phyloP scores from a whole-genome alignment of 768 basidiomycete species.

The Pleurotus ostreatus region DNA sequence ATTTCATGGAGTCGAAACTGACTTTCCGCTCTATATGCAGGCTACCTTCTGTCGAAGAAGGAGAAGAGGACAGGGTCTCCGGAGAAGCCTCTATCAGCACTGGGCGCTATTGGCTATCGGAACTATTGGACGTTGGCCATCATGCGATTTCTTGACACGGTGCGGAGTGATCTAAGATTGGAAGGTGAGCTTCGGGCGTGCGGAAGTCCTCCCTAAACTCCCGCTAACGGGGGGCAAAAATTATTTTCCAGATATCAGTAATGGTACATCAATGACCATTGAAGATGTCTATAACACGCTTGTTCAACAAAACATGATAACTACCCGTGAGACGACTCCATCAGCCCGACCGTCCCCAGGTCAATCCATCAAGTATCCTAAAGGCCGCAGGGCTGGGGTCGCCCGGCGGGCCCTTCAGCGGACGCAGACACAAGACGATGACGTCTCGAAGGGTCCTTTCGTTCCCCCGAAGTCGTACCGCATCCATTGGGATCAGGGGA shows the following conservation, averaged over 20 bases:
- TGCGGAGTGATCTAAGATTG: constrained; percentile 57
- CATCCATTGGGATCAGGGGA: constrained; percentile 68
- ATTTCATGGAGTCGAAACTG: too few species aligned
- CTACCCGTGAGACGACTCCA: constrained; percentile 43
- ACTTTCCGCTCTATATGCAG: constrained; percentile 33
- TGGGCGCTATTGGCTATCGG: constrained; percentile 92
- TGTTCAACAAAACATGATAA: constrained; percentile 71
- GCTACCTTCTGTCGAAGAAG: constrained; percentile 94
- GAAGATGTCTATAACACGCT: constrained; percentile 85
- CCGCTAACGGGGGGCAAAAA: not conserved
- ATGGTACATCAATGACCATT: constrained; percentile 83
- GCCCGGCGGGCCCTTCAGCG: constrained; percentile 62
- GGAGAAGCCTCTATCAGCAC: constrained; percentile 90
- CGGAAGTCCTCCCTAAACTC: not conserved
- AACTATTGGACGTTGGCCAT: constrained; percentile 91
- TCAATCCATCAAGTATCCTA: constrained; percentile 71
- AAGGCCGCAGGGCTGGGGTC: constrained; percentile 63
- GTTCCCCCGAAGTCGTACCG: constrained; percentile 67
- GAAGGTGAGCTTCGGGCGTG: constrained; percentile 57
- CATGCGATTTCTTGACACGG: constrained; percentile 68
- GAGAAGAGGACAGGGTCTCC: constrained; percentile 89
- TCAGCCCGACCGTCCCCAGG: constrained; percentile 66
- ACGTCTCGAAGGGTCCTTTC: constrained; percentile 46
- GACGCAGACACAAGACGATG: constrained; percentile 45
- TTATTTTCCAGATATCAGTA: constrained; percentile 63